phyloP scores from a whole-genome alignment of 345 rosid species.

The Dipteronia sinensis region DNA sequence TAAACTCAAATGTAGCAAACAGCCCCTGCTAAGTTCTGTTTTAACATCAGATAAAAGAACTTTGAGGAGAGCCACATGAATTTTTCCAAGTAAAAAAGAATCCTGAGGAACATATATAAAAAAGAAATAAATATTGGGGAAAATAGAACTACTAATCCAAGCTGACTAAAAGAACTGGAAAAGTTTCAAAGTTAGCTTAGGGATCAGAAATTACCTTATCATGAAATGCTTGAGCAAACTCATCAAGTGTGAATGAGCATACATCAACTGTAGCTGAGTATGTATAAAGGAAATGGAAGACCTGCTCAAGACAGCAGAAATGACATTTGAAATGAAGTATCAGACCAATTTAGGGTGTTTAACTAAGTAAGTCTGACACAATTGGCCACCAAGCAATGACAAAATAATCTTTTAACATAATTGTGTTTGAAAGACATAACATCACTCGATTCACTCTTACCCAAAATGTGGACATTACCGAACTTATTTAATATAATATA shows the following conservation, averaged over 20 bases:
- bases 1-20: conserved; percentile 51
- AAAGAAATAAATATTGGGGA: neutral
- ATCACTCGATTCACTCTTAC: neutral
- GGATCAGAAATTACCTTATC: conserved; percentile 67
- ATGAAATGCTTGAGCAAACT: conserved; percentile 89
- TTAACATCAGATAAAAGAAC: conserved; percentile 76
- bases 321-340: conserved; percentile 9
- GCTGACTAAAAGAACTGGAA: conserved; percentile 7
- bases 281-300: conserved; percentile 86
- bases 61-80: conserved; percentile 85
- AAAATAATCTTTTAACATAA: neutral
- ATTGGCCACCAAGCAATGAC: neutral
- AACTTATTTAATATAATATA: neutral
- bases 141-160: neutral
- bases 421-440: neutral
- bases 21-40: conserved; percentile 56
- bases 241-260: conserved; percentile 84
- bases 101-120: conserved; percentile 52
- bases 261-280: conserved; percentile 60
- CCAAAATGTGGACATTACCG: neutral
- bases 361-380: neutral
- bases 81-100: conserved; percentile 84
- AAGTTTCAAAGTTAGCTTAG: conserved; percentile 13
- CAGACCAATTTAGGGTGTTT: neutral
- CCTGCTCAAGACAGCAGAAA: conserved; percentile 57